Conservation (phyloP, 495 filamentous ascomycete genomes). For the Aspergillus heteromorphus region DNA sequence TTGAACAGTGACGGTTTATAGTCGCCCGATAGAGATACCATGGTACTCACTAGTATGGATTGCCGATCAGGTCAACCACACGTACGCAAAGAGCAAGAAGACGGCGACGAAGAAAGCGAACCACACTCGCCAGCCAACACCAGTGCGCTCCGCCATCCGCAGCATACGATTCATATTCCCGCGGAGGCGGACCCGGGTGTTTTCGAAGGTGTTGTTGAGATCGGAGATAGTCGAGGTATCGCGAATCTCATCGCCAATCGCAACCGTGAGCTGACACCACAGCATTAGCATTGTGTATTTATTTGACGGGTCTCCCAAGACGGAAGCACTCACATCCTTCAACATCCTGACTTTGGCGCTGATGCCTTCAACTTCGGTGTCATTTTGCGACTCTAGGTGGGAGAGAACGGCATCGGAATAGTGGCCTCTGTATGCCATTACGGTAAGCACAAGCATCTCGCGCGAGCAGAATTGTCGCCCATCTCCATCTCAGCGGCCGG, state of each 20-base stretch:
- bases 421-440: conserved; percentile 69
- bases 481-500: not conserved
- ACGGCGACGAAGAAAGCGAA: conserved; percentile 78
- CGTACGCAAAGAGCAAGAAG: conserved; percentile 75
- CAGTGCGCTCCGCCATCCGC: conserved; percentile 87
- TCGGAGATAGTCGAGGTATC: conserved; percentile 77
- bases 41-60: not conserved
- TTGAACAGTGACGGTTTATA: not conserved
- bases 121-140: conserved; percentile 94
- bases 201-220: conserved; percentile 81
- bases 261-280: conserved; percentile 65
- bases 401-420: conserved; percentile 90
- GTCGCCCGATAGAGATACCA: not conserved
- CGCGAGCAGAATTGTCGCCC: not conserved
- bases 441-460: conserved; percentile 6
- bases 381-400: conserved; percentile 94
- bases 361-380: conserved; percentile 83
- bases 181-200: conserved; percentile 67
- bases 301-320: not conserved
- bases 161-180: conserved; percentile 98
- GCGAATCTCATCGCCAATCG: conserved; percentile 92
- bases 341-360: conserved; percentile 84
- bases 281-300: not conserved
- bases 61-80: conserved; percentile 65
- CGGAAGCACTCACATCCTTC: conserved; percentile 67